Evolutionary conservation across 2,329 filamentous ascomycete genomes (phyloP).

Genomic region (Xenosphaeropsis pyriputrescens): DNA sequence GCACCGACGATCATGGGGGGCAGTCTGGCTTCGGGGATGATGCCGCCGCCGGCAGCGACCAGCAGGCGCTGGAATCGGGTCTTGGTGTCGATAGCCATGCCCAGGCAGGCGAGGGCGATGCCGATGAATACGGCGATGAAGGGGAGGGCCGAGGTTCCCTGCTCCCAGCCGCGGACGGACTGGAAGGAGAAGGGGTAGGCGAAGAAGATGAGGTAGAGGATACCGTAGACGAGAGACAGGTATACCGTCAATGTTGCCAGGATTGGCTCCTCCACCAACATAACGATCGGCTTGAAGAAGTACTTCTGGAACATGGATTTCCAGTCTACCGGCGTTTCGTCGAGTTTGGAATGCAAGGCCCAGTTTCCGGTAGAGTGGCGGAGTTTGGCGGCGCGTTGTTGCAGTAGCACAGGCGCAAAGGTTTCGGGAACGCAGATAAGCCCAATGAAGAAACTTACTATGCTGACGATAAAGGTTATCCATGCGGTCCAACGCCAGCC

Average conservation of each 20-base stretch:
- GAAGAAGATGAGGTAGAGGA: conserved; percentile 22
- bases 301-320: conserved; percentile 34
- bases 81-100: not conserved
- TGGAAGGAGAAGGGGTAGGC: conserved; percentile 32
- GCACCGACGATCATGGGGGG: not conserved
- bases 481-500: conserved; percentile 50
- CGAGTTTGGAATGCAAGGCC: conserved; percentile 28
- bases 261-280: conserved; percentile 6
- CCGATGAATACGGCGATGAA: conserved; percentile 39
- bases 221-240: conserved; percentile 24
- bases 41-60: not conserved
- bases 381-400: conserved; percentile 31
- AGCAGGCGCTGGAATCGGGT: not conserved
- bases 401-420: conserved; percentile 39
- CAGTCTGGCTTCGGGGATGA: not conserved
- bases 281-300: conserved; percentile 12
- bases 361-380: conserved; percentile 35
- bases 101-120: not conserved
- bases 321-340: conserved; percentile 24
- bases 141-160: conserved; percentile 27
- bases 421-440: conserved; percentile 40
- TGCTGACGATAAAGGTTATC: conserved; percentile 46
- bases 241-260: conserved; percentile 36
- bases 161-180: conserved; percentile 24
- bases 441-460: conserved; percentile 38